Conservation (phyloP, 164 flowering plant genomes). For the Saururus chinensis region DNA sequence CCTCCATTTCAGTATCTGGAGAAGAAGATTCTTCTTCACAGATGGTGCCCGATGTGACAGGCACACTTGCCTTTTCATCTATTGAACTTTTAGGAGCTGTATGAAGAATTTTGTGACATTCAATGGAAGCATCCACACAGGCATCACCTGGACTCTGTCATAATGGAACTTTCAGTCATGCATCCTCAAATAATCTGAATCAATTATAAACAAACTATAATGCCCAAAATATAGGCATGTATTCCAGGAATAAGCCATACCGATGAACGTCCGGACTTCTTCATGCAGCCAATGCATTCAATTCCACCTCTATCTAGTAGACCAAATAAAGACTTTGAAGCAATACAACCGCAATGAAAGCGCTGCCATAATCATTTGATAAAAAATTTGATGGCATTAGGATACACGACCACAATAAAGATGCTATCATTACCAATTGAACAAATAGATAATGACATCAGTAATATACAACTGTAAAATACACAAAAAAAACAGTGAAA, state of each 20-base stretch:
- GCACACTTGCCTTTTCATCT: slow-evolving; percentile 33
- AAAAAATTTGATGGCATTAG: background rate
- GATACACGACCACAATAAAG: background rate
- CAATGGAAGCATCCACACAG: background rate
- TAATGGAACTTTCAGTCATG: too few species aligned
- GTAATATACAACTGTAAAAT: background rate
- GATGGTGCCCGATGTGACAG: slow-evolving; percentile 14
- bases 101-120: background rate
- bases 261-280: slow-evolving; percentile 23
- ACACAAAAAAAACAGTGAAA: background rate
- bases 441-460: background rate
- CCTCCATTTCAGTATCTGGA: slow-evolving; percentile 23
- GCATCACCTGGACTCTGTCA: slow-evolving; percentile 24
- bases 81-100: slow-evolving; percentile 4
- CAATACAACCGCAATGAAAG: slow-evolving; percentile 93
- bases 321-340: slow-evolving; percentile 45
- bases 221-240: background rate
- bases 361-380: slow-evolving; percentile 37
- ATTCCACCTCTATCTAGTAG: slow-evolving; percentile 75
- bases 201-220: background rate
- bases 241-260: slow-evolving; percentile 31
- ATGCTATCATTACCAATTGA: background rate
- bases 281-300: slow-evolving; percentile 48
- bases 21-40: slow-evolving; percentile 20
- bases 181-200: background rate